phyloP scores from a whole-genome alignment of 345 rosid genomes.

The Eucalyptus rudis region DNA sequence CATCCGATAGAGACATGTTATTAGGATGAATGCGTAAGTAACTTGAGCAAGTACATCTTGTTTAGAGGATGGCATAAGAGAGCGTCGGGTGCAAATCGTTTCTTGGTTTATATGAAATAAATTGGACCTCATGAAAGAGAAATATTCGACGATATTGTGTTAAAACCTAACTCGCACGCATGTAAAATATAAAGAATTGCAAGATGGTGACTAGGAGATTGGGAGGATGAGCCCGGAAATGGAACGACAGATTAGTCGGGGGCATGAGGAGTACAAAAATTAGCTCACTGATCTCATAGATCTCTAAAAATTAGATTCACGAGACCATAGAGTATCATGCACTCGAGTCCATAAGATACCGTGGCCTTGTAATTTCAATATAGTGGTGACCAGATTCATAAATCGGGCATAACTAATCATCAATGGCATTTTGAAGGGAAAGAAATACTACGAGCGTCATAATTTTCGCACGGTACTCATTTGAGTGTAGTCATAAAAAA shows the following conservation, averaged over 20 bases:
- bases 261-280: neutral
- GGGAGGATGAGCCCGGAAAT: neutral
- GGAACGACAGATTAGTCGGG: neutral
- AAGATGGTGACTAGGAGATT: neutral
- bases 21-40: neutral
- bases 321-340: neutral
- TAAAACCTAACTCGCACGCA: neutral
- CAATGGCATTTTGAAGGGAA: neutral
- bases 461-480: no score
- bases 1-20: neutral
- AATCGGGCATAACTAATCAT: neutral
- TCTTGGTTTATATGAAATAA: neutral
- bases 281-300: no score
- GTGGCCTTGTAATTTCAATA: neutral
- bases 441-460: no score
- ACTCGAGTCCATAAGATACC: neutral
- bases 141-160: neutral
- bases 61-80: neutral
- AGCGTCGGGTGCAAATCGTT: neutral
- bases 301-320: neutral
- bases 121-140: neutral
- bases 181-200: neutral
- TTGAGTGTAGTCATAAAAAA: no score
- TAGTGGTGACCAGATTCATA: neutral
- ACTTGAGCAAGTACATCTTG: neutral